Percentiles rank a stretch among this genome's conserved stretches.
Evolutionary conservation across 1,284 basidiomycete genomes (phyloP).

Genomic region (Microbotryum silenes-acaulis): DNA sequence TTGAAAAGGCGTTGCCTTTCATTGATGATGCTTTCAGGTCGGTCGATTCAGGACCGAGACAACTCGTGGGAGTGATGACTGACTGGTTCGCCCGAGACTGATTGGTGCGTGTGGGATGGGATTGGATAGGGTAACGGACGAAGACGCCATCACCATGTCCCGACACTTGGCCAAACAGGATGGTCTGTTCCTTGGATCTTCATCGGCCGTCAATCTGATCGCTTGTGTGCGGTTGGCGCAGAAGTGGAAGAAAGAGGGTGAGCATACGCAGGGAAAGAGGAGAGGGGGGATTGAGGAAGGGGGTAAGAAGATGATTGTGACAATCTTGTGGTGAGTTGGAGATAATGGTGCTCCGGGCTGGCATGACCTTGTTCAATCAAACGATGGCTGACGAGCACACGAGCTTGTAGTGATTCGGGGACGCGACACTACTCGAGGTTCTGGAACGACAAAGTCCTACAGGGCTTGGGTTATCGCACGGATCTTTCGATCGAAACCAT

Average conservation of each 20-base stretch:
- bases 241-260: constrained; percentile 54
- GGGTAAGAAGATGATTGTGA: constrained; percentile 58
- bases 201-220: constrained; percentile 90
- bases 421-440: constrained; percentile 33
- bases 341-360: not conserved
- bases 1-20: constrained; percentile 67
- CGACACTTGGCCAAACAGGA: constrained; percentile 80
- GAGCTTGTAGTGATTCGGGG: constrained; percentile 32
- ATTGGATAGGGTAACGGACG: constrained; percentile 64
- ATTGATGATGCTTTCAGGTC: constrained; percentile 83
- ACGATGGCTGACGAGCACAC: too few species aligned
- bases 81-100: not conserved
- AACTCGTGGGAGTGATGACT: too few species aligned
- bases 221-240: constrained; percentile 73
- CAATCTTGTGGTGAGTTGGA: constrained; percentile 55
- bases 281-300: too few species aligned
- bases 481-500: too few species aligned
- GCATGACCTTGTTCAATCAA: constrained; percentile 7
- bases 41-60: constrained; percentile 19
- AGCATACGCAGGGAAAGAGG: constrained; percentile 38
- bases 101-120: too few species aligned
- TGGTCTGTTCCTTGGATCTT: constrained; percentile 90
- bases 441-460: constrained; percentile 33
- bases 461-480: not conserved
- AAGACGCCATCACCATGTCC: constrained; percentile 85